Evolutionary conservation across 2,329 filamentous ascomycete genomes (phyloP).

Genomic region (Cucurbitaria berberidis): DNA sequence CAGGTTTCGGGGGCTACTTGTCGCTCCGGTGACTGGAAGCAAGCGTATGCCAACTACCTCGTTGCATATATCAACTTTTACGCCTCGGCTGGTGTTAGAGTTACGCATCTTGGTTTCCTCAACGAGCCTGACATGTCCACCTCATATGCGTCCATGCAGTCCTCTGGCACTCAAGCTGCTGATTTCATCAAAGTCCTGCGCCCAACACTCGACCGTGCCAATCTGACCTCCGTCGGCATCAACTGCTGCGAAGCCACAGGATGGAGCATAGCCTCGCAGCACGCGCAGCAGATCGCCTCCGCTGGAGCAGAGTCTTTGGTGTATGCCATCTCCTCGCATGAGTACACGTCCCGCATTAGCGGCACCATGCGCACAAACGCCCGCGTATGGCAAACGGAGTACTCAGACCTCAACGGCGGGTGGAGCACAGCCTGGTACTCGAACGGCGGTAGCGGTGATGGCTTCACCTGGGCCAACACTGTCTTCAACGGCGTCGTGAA

Average conservation of each 20-base stretch:
- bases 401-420: slow-evolving; percentile 52
- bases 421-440: slow-evolving; percentile 55
- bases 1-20: slow-evolving; percentile 42
- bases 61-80: slow-evolving; percentile 56
- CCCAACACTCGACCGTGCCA: slow-evolving; percentile 46
- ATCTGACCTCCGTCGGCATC: slow-evolving; percentile 47
- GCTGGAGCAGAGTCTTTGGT: slow-evolving; percentile 49
- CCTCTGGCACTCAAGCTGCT: slow-evolving; percentile 55
- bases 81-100: slow-evolving; percentile 46
- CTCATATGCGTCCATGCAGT: slow-evolving; percentile 57
- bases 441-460: slow-evolving; percentile 57
- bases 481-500: slow-evolving; percentile 59
- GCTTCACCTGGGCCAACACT: slow-evolving; percentile 63
- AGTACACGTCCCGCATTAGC: slow-evolving; percentile 51
- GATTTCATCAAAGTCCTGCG: slow-evolving; percentile 60
- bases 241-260: slow-evolving; percentile 56
- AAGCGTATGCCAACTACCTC: slow-evolving; percentile 58
- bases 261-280: slow-evolving; percentile 49
- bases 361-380: slow-evolving; percentile 51
- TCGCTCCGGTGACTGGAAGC: slow-evolving; percentile 54
- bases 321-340: slow-evolving; percentile 52
- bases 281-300: slow-evolving; percentile 48
- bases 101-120: slow-evolving; percentile 53
- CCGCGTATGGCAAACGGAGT: slow-evolving; percentile 61
- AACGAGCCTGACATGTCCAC: slow-evolving; percentile 54